phyloP scores from a whole-genome alignment of 768 basidiomycete genomes.

The Collybia sp. region DNA sequence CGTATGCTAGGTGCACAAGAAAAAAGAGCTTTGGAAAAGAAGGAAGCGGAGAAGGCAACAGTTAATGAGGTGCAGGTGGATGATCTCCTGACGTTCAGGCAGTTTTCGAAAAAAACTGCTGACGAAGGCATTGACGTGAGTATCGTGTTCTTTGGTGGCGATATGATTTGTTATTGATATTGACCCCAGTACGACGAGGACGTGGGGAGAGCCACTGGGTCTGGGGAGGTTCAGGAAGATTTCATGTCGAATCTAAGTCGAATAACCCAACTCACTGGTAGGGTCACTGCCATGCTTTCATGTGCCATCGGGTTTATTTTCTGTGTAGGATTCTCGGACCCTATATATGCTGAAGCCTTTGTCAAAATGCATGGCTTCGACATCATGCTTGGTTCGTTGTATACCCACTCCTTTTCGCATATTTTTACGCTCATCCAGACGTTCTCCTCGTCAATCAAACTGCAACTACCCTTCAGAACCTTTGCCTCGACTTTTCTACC shows the following conservation, averaged over 20 bases:
- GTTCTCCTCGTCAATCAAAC: constrained; percentile 98
- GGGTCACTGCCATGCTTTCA: constrained; percentile 6
- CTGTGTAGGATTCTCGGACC: constrained; percentile 87
- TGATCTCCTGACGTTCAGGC: constrained; percentile 87
- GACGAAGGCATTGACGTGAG: constrained; percentile 75
- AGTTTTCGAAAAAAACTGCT: constrained; percentile 89
- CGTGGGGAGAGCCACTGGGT: constrained; percentile 83
- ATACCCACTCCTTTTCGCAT: not conserved
- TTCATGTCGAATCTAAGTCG: constrained; percentile 91
- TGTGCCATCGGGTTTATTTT: not conserved
- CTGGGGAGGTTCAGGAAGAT: constrained; percentile 81
- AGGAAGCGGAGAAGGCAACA: constrained; percentile 70
- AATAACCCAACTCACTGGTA: constrained; percentile 91
- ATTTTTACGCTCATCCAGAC: constrained; percentile 38
- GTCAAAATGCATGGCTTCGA: constrained; percentile 99
- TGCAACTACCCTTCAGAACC: constrained; percentile 87
- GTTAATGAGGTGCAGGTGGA: constrained; percentile 83
- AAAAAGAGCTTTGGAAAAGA: constrained; percentile 91
- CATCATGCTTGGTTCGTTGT: constrained; percentile 72
- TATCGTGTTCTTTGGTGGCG: constrained; percentile 2
- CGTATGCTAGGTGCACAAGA: constrained; percentile 97
- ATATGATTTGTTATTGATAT: not conserved
- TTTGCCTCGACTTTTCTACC: constrained; percentile 96
- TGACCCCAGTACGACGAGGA: constrained; percentile 77
- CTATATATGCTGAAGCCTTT: constrained; percentile 96